Evolutionary conservation across 2,329 filamentous ascomycete genomes (phyloP), one percentile per base, ranked within the genome.

Genomic region (Delphinella strobiligena): DNA sequence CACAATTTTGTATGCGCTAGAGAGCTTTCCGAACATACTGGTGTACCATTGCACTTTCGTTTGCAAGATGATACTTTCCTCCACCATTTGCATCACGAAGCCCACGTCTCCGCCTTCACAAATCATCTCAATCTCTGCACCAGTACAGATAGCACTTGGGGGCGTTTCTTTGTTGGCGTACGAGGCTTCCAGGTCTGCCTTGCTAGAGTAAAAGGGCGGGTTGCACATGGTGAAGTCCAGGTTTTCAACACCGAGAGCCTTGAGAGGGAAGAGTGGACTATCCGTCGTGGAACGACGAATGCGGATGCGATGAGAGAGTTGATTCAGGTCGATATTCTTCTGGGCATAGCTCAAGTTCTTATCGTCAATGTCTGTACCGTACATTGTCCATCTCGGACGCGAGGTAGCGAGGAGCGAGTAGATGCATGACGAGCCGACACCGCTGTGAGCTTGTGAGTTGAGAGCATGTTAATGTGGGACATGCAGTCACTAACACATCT

Each of bases 181-280:
- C 1, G 80, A 80, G 3, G 66, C 61, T 3, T 71, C 49, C 60
- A 95, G 74, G 37, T 93, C 86, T 4, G 69, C 61, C 3, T 72
- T 63, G 0, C 83, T 87, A n/a, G 68, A 60, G 64, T 95, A 96
- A 62, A 98, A 98, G 0, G 91, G 91, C 0, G 91, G 91, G 49
- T 98, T 98, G 47, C 82, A 89, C 78, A 96, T 93, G 43, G 75
- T 78, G 56, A 96, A 95, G 54, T 89, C 80, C 32, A 93, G 67
- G 3, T 65, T 68, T 8, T 53, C 45, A n/a, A 73, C 54, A 16
- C 57, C 60, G 1, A 78, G 53, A 0, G 67, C 67, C 30, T 76
- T 64, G 0, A 86, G 54, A 0, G 82, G 78, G 4, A 96, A 69
- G 2, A 95, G 62, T 0, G 63, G 50, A 27, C 71, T 73, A 0